These are phyloP conservation scores for Epithemia pelagica DNA, from an alignment of 108 stramenopile genomes.

Conservation along the genomic window DNA sequence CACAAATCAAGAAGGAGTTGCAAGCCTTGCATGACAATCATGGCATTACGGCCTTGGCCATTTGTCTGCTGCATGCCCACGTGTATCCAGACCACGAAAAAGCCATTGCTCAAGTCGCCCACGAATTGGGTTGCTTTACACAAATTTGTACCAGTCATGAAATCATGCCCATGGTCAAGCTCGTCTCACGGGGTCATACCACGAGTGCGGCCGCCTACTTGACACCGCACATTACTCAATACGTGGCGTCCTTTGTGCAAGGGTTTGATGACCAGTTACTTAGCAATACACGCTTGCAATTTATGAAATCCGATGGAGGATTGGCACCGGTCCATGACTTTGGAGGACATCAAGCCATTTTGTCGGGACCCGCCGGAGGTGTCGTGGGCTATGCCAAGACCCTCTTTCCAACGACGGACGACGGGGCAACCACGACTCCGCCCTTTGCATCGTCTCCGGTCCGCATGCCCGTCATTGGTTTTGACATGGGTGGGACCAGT, in stretches of 20 bases:
- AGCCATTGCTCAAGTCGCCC: slow-evolving; percentile 72
- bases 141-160: slow-evolving; percentile 84
- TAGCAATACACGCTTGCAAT: slow-evolving; percentile 71
- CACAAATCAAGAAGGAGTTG: slow-evolving; percentile 48
- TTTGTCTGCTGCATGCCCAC: slow-evolving; percentile 84
- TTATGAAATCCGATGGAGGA: slow-evolving; percentile 99
- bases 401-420: slow-evolving; percentile 21
- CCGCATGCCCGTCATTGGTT: slow-evolving; percentile 86
- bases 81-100: slow-evolving; percentile 82
- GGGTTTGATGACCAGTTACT: slow-evolving; percentile 86
- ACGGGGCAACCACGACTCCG: slow-evolving; percentile 3
- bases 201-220: slow-evolving; percentile 95
- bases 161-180: slow-evolving; percentile 94
- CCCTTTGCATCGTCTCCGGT: not conserved
- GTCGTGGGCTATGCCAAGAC: slow-evolving; percentile 99
- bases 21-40: slow-evolving; percentile 45
- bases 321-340: slow-evolving; percentile 89
- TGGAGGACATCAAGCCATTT: slow-evolving; percentile 92
- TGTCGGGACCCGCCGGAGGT: slow-evolving; percentile 85
- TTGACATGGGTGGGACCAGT: slow-evolving; percentile 94
- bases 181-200: slow-evolving; percentile 90
- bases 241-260: slow-evolving; percentile 71
- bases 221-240: slow-evolving; percentile 89
- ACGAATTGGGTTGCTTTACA: slow-evolving; percentile 76
- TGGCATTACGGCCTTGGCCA: slow-evolving; percentile 85